Evolutionary conservation across 306 rosid genomes (phyloP).

Genomic region (Ormosia emarginata): DNA sequence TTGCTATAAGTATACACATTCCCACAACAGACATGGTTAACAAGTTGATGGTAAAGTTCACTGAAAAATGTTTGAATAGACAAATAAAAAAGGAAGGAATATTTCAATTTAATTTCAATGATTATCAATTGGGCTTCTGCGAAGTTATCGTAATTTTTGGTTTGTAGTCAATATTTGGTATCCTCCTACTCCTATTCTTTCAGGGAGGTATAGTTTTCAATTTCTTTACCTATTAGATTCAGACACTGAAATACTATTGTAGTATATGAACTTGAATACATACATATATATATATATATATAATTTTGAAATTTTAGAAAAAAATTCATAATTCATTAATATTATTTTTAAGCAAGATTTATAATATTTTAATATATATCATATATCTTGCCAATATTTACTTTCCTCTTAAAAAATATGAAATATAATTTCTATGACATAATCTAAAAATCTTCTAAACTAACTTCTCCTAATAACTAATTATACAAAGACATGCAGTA

Average conservation of each 20-base stretch:
- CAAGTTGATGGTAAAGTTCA: not conserved
- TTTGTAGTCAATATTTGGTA: not conserved
- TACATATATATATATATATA: too few relatives aligned
- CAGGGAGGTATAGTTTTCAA: not conserved
- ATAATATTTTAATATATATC: too few relatives aligned
- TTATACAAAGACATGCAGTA: too few relatives aligned
- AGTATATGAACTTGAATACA: too few relatives aligned
- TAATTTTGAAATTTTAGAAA: too few relatives aligned
- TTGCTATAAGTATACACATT: not conserved
- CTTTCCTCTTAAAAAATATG: too few relatives aligned
- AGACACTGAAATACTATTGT: not conserved
- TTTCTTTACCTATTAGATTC: slow-evolving; percentile 9
- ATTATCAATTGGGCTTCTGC: not conserved
- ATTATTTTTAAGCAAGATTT: too few relatives aligned
- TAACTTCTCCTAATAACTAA: too few relatives aligned
- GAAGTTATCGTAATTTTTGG: not conserved
- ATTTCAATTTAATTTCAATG: not conserved
- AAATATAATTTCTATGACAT: too few relatives aligned
- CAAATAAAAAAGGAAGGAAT: not conserved
- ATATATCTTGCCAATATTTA: too few relatives aligned
- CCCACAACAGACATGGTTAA: not conserved
- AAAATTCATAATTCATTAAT: too few relatives aligned
- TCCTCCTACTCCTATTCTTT: not conserved
- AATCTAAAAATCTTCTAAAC: too few relatives aligned
- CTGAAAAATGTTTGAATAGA: not conserved